Percentiles rank a stretch among this genome's conserved stretches.
Conservation (phyloP, 345 rosid species). For the Corymbia maculata region DNA sequence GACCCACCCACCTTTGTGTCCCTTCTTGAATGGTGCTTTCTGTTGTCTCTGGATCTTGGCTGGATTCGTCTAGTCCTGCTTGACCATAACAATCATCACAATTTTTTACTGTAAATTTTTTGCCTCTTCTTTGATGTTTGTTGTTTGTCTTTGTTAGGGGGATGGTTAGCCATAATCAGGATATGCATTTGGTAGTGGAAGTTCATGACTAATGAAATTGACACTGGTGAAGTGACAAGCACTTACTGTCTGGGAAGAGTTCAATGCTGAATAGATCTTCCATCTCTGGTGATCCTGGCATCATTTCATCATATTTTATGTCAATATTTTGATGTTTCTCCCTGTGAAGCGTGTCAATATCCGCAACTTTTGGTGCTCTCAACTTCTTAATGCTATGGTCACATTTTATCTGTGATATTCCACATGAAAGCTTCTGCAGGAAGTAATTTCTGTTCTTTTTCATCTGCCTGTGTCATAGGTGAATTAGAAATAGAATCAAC, state of each 20-base stretch:
- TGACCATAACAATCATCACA: background rate
- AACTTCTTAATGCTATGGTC: constrained; percentile 26
- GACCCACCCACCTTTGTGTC: background rate
- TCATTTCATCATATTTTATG: constrained; percentile 38
- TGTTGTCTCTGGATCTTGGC: background rate
- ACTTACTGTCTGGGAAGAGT: background rate
- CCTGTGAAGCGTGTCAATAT: background rate
- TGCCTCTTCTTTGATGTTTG: background rate
- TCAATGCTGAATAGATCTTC: background rate
- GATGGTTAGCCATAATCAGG: background rate
- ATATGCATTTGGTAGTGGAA: background rate
- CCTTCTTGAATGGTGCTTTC: background rate
- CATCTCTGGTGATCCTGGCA: constrained; percentile 11
- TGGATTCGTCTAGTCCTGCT: background rate
- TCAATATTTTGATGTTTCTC: background rate
- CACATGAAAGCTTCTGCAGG: constrained; percentile 39
- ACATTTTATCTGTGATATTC: constrained; percentile 35
- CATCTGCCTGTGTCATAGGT: constrained; percentile 27
- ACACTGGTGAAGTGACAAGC: background rate
- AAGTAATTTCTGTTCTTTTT: constrained; percentile 36
- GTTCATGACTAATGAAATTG: background rate
- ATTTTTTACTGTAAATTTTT: background rate
- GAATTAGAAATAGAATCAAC: background rate
- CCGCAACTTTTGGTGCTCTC: constrained; percentile 17
- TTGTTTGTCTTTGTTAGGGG: background rate